Evolutionary conservation across 352 stramenopile species (phyloP), one percentile per base, ranked within the genome.

Genomic region (Phytopythium montanum): DNA sequence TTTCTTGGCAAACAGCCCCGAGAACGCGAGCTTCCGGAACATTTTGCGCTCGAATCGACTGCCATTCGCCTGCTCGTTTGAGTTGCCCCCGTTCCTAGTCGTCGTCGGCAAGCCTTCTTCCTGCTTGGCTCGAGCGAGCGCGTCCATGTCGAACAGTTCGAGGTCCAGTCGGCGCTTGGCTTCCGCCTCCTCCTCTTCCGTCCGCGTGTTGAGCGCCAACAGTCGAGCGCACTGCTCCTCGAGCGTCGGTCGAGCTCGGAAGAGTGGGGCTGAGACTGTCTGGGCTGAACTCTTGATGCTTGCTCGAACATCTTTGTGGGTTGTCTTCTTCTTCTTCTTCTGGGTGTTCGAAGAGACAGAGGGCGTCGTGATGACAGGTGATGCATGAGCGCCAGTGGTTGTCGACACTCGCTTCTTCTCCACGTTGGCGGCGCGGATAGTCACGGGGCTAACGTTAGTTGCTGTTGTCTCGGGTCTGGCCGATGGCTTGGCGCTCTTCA

Each of bases 151-250:
- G 44, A 69, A 60, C 12, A 81, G 23, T 12, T 81, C 72, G 5
- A 76, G 64, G 25, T 72, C 64, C 28, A 79, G 13, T 36, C 42
- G 61, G 28, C 58, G 54, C 48, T 79, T 71, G 21, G 57, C 66
- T 59, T 65, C 64, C 33, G 72, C 64, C 21, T 79, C 69, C 36
- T 81, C 72, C 26, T 76, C 64, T 42, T 78, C 72, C 0, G 72
- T 69, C 16, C 72, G 65, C 28, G 59, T 79, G 26, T 70, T 70
- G 33, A 79, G 39, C 19, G 56, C 33, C 42, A 81, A 42, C 45
- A 79, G 61, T 25, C 72, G 60, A 3, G 59, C 36, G 26, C 69
- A 79, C n/a, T 76, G 36, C 23, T 60, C 70, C 25, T 76, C 69
- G 19, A 81, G 45, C 2, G 64, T 69, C 25, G 65, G 26, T 16